Conservation (phyloP, 2,329 filamentous ascomycete genomes). For the Thyridium curvatum region DNA sequence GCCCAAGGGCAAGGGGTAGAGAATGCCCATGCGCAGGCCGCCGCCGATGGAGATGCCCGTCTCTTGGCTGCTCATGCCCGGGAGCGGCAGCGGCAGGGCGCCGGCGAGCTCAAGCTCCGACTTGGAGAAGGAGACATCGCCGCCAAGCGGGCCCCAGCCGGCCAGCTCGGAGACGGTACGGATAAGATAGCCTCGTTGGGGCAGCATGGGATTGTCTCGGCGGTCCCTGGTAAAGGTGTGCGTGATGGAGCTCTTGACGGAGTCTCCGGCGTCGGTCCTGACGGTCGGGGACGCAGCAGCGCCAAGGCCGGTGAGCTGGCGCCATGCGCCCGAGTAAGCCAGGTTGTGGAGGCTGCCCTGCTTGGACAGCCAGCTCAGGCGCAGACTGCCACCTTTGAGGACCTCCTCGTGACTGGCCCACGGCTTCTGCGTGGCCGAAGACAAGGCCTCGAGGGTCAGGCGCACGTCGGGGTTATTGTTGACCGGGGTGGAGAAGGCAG, state of each 20-base stretch:
- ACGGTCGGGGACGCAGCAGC: conserved; percentile 71
- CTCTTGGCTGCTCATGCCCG: conserved; percentile 41
- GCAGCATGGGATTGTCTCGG: conserved; percentile 79
- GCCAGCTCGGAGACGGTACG: conserved; percentile 79
- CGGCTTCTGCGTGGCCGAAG: conserved; percentile 78
- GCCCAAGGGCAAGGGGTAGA: conserved; percentile 73
- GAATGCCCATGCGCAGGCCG: conserved; percentile 71
- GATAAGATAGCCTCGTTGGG: conserved; percentile 73
- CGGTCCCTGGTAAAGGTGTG: conserved; percentile 77
- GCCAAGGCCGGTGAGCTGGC: conserved; percentile 76
- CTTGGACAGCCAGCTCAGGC: conserved; percentile 65
- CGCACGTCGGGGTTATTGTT: conserved; percentile 77
- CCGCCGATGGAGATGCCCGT: conserved; percentile 79
- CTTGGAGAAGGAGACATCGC: conserved; percentile 92
- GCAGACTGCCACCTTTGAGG: conserved; percentile 69
- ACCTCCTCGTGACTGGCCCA: conserved; percentile 95
- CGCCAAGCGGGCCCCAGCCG: conserved; percentile 73
- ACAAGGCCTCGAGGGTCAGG: conserved; percentile 71
- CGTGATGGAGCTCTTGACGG: conserved; percentile 78
- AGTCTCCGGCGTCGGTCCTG: conserved; percentile 80
- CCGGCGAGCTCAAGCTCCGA: conserved; percentile 78
- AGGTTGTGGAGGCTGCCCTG: conserved; percentile 68
- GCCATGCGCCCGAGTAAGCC: conserved; percentile 76
- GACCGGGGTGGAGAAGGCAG: conserved; percentile 76
- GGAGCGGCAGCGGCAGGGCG: conserved; percentile 67